Evolutionary conservation across 139 green algal species (phyloP).

Genomic region (Chlorella sp.): DNA sequence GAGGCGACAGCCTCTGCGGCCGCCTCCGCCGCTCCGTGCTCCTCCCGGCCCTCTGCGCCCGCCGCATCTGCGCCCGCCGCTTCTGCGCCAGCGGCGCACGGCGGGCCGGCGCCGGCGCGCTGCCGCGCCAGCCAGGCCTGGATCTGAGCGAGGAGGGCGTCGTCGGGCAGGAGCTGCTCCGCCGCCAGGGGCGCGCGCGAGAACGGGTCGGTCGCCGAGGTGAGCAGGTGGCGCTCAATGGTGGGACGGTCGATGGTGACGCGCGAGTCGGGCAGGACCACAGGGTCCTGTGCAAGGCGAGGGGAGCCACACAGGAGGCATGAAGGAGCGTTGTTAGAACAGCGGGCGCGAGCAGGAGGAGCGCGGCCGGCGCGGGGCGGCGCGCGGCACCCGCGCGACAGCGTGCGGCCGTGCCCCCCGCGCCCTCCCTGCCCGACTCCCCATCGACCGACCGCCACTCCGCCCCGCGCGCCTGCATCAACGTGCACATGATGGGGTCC

Average conservation of each 20-base stretch:
- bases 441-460: not conserved
- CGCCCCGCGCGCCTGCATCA: conserved; percentile 30
- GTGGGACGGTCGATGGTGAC: conserved; percentile 65
- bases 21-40: not conserved
- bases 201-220: conserved; percentile 74
- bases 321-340: too few relatives aligned
- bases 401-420: too few relatives aligned
- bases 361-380: too few relatives aligned
- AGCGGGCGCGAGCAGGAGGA: too few relatives aligned
- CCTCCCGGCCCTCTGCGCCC: too few relatives aligned
- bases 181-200: conserved; percentile 24
- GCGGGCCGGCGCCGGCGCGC: not conserved
- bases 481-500: conserved; percentile 49
- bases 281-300: conserved; percentile 68
- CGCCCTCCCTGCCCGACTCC: too few relatives aligned
- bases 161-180: conserved; percentile 10
- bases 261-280: conserved; percentile 66
- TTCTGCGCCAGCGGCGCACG: too few relatives aligned
- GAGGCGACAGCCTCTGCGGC: not conserved
- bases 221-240: conserved; percentile 68
- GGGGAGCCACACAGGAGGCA: not conserved
- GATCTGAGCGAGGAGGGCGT: not conserved
- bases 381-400: too few relatives aligned
- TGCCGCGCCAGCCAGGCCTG: conserved; percentile 11
- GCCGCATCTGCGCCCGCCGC: not conserved